Evolutionary conservation across 2,329 filamentous ascomycete genomes (phyloP).

Genomic region (Aspergillus sp.): DNA sequence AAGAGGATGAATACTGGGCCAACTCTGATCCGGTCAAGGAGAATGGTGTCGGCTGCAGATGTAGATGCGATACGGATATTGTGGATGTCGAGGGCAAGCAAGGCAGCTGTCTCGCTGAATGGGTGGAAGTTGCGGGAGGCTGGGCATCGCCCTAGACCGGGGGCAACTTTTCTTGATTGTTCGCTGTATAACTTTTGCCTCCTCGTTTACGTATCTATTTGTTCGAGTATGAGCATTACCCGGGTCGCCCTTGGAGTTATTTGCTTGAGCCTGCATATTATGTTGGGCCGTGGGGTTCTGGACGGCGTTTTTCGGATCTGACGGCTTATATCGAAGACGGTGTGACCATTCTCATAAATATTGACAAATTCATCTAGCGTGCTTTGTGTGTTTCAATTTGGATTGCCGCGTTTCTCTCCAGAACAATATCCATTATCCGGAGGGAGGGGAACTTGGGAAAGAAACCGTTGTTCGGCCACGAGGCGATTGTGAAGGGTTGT

Average conservation of each 20-base stretch:
- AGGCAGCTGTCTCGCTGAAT: conserved; percentile 90
- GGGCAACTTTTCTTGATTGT: conserved; percentile 16
- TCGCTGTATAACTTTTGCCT: conserved; percentile 31
- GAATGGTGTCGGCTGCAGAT: conserved; percentile 95
- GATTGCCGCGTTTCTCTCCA: conserved; percentile 23
- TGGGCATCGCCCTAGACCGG: conserved; percentile 65
- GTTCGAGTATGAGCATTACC: conserved; percentile 35
- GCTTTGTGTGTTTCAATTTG: conserved; percentile 33
- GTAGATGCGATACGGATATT: conserved; percentile 95
- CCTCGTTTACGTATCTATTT: conserved; percentile 29
- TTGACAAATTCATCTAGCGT: conserved; percentile 40
- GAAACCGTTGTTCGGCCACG: not conserved
- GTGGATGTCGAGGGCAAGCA: conserved; percentile 97
- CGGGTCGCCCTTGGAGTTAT: conserved; percentile 32
- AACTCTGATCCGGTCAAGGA: conserved; percentile 82
- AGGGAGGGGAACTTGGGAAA: not conserved
- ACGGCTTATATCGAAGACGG: conserved; percentile 36
- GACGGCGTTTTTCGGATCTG: conserved; percentile 41
- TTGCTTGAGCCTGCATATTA: conserved; percentile 33
- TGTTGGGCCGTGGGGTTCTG: conserved; percentile 33
- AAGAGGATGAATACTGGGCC: conserved; percentile 97
- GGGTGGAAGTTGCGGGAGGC: conserved; percentile 95
- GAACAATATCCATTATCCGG: not conserved
- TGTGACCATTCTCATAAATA: conserved; percentile 35
- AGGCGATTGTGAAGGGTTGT: not conserved